Evolutionary conservation across 495 filamentous ascomycete genomes (phyloP).

Genomic region (Corynascus novoguineensis): DNA sequence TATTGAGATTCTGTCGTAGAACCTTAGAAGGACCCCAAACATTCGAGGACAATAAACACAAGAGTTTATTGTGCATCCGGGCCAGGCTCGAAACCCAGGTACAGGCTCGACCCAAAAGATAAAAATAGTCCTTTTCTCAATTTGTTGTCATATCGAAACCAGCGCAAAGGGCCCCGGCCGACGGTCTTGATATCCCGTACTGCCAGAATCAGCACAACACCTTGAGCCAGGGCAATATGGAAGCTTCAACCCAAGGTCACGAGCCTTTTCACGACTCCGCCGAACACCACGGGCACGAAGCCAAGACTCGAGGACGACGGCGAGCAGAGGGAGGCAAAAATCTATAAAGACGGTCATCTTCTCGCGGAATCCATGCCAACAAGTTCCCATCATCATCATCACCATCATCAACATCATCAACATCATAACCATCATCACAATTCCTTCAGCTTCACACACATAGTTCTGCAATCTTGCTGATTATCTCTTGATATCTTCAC

Average conservation of each 20-base stretch:
- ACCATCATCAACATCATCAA: not conserved
- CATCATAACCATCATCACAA: not conserved
- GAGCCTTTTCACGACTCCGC: not conserved
- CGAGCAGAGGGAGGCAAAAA: not conserved
- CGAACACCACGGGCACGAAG: not conserved
- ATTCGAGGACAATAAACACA: not conserved
- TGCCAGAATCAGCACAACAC: conserved; percentile 4
- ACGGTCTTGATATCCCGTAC: conserved; percentile 1
- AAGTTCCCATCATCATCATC: not conserved
- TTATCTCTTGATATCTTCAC: no score
- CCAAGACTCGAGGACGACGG: not conserved
- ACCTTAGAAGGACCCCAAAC: not conserved
- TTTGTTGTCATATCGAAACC: conserved; percentile 4
- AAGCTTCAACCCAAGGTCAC: not conserved
- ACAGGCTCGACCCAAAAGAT: not conserved
- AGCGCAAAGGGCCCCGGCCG: not conserved
- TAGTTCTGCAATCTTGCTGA: no score
- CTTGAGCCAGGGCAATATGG: not conserved
- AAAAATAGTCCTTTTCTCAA: conserved; percentile 5
- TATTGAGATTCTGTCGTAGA: not conserved
- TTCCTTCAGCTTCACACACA: not conserved
- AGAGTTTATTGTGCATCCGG: not conserved
- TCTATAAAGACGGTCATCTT: not conserved
- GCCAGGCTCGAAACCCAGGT: conserved; percentile 2
- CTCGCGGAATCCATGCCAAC: not conserved